Conservation (phyloP, 306 rosid genomes). For the Ammopiptanthus mongolicus region DNA sequence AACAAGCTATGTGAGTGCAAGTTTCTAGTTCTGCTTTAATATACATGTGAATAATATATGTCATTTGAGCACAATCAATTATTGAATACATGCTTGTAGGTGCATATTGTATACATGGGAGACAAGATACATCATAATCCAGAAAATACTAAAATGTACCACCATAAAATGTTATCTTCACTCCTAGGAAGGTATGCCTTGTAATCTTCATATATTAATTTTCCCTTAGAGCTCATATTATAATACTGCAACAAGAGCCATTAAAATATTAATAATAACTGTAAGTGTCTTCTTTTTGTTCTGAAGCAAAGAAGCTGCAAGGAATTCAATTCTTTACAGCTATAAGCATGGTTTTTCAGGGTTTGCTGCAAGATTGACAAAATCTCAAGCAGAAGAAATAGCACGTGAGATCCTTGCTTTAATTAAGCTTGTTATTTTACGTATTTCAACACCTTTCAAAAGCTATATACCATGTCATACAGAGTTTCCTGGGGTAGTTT, state of each 20-base stretch:
- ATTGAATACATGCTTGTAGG: constrained; percentile 37
- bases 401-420: constrained; percentile 36
- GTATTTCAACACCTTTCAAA: constrained; percentile 24
- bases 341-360: constrained; percentile 86
- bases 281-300: constrained; percentile 14
- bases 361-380: constrained; percentile 71
- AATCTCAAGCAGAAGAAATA: constrained; percentile 54
- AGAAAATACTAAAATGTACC: constrained; percentile 40
- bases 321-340: constrained; percentile 62
- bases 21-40: constrained; percentile 5
- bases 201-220: neutral
- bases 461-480: constrained; percentile 23
- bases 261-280: neutral
- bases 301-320: constrained; percentile 74
- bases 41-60: neutral
- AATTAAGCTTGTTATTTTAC: neutral
- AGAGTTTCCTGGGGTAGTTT: constrained; percentile 62
- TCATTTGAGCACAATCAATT: constrained; percentile 10
- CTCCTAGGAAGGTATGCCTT: constrained; percentile 62
- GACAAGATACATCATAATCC: constrained; percentile 43
- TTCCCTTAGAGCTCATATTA: constrained; percentile 5
- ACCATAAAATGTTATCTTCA: constrained; percentile 49
- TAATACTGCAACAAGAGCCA: neutral
- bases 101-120: constrained; percentile 74
- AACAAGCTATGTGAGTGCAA: constrained; percentile 43